A percentile compares a stretch with the other conserved stretches of the same genome.
Evolutionary conservation across 345 rosid species (phyloP).

Genomic region (Eutrema heterophyllum): DNA sequence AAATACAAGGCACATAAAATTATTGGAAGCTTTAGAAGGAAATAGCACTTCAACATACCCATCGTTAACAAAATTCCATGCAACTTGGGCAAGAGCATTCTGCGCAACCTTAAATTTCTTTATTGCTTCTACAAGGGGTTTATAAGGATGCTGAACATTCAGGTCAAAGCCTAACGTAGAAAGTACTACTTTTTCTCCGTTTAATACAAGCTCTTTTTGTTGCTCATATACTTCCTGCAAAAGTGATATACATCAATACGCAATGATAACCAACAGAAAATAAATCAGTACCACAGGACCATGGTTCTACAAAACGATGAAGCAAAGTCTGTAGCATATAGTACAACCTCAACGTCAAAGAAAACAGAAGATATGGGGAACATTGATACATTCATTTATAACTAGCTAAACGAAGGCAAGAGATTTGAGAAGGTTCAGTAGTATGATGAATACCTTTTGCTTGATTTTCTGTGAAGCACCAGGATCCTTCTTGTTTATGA

Average conservation of each 20-base stretch:
- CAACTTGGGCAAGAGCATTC: slow-evolving; percentile 96
- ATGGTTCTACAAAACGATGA: neutral
- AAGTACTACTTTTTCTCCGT: slow-evolving; percentile 90
- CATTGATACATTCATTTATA: neutral
- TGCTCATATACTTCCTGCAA: slow-evolving; percentile 93
- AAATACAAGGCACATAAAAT: slow-evolving; percentile 46
- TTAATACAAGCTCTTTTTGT: slow-evolving; percentile 79
- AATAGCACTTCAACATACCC: slow-evolving; percentile 61
- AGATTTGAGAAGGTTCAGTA: neutral
- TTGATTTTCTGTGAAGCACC: slow-evolving; percentile 74
- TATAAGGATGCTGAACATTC: slow-evolving; percentile 91
- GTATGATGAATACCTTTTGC: slow-evolving; percentile 62
- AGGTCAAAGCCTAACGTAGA: slow-evolving; percentile 88
- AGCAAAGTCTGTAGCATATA: neutral
- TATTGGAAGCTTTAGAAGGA: slow-evolving; percentile 28
- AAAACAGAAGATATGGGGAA: neutral
- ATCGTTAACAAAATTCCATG: slow-evolving; percentile 99
- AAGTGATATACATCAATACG: neutral
- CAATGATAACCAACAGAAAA: neutral
- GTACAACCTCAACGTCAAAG: neutral
- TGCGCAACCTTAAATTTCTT: slow-evolving; percentile 96
- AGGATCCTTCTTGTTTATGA: slow-evolving; percentile 85
- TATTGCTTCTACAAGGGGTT: slow-evolving; percentile 96
- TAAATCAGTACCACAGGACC: neutral
- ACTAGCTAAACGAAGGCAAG: neutral